phyloP scores from a whole-genome alignment of 495 filamentous ascomycete species.

The Penicillium desertorum region DNA sequence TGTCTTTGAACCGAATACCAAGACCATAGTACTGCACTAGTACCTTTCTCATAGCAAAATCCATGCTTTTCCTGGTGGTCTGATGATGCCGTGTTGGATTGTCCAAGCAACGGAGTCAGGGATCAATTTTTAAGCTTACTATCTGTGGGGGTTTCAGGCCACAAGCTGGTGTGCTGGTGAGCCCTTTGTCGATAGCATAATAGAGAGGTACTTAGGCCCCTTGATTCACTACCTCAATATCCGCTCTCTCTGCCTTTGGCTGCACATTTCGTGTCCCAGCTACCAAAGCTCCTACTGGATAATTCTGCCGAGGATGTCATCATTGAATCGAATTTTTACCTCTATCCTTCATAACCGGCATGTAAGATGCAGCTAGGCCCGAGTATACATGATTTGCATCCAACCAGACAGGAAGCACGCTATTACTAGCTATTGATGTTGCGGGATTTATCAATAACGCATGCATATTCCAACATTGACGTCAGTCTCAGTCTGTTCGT shows the following conservation, averaged over 20 bases:
- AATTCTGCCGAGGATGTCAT: conserved; percentile 24
- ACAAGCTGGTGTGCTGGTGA: neutral
- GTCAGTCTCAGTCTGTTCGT: too few relatives aligned
- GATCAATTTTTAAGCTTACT: neutral
- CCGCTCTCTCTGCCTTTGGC: neutral
- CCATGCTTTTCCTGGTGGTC: neutral
- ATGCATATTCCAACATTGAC: neutral
- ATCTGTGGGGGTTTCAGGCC: too few relatives aligned
- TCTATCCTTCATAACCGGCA: conserved; percentile 43
- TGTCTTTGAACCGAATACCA: neutral
- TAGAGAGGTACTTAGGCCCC: neutral
- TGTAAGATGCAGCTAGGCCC: conserved; percentile 59
- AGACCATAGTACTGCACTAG: neutral
- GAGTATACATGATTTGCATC: conserved; percentile 64
- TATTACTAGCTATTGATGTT: conserved; percentile 54
- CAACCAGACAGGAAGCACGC: conserved; percentile 65
- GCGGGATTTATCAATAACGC: conserved; percentile 44
- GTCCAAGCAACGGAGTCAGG: neutral
- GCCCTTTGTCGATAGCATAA: neutral
- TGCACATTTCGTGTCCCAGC: neutral
- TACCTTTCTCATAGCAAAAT: neutral
- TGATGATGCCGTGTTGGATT: neutral
- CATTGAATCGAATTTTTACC: conserved; percentile 35
- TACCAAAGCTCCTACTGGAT: conserved; percentile 16
- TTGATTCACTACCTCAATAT: neutral